Conservation (phyloP, 139 green algal genomes). For the Auxenochlorella pyrenoidosa region DNA sequence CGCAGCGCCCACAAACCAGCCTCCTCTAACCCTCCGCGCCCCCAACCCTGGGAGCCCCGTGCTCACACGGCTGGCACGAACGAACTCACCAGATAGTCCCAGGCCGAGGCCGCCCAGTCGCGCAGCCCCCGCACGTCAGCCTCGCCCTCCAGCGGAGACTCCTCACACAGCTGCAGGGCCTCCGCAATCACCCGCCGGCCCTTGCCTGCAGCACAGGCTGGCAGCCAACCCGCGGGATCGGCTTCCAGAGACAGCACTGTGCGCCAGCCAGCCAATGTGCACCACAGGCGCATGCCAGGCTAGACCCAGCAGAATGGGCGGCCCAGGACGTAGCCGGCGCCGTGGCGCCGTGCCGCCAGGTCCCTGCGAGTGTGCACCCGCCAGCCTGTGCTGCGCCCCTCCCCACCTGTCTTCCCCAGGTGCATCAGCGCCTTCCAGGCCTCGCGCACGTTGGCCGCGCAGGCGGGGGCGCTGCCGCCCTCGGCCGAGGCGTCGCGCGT, state of each 20-base stretch:
- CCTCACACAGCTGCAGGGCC: slow-evolving; percentile 53
- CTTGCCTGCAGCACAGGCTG: not conserved
- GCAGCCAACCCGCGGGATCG: not conserved
- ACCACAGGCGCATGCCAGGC: no score
- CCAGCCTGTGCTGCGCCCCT: not conserved
- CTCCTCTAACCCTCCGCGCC: no score
- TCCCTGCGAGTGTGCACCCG: not conserved
- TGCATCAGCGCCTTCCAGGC: slow-evolving; percentile 42
- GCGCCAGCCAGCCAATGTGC: no score
- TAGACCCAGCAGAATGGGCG: no score
- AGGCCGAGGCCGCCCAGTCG: slow-evolving; percentile 49
- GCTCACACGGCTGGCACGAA: not conserved
- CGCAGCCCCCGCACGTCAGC: slow-evolving; percentile 53
- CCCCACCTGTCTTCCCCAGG: slow-evolving; percentile 17
- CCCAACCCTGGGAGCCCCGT: no score
- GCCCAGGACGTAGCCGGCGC: no score
- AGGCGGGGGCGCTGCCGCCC: slow-evolving; percentile 39
- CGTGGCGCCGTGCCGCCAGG: not conserved
- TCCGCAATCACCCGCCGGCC: slow-evolving; percentile 29
- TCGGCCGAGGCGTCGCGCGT: slow-evolving; percentile 55
- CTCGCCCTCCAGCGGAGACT: slow-evolving; percentile 7
- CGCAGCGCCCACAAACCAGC: not conserved
- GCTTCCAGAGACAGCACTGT: not conserved
- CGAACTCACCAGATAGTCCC: slow-evolving; percentile 56
- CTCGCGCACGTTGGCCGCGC: slow-evolving; percentile 39